Evolutionary conservation across 352 stramenopile species (phyloP).

Genomic region (Pythium phragmiticola): DNA sequence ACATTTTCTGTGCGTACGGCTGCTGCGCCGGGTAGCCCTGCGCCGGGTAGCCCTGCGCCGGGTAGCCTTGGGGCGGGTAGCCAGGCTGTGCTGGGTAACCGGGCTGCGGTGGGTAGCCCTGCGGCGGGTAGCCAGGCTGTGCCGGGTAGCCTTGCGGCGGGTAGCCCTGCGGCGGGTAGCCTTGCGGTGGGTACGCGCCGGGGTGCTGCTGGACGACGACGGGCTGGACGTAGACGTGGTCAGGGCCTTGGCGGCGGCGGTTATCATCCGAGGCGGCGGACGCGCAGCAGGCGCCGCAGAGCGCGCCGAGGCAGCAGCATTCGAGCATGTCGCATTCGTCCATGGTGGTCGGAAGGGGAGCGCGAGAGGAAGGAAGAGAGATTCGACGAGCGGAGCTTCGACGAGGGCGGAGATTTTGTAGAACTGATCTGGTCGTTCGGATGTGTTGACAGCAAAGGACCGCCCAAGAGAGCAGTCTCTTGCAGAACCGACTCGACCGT

Average conservation of each 20-base stretch:
- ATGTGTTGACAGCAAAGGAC: slow-evolving; percentile 4
- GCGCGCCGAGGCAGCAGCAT: slow-evolving; percentile 70
- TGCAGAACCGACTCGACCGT: slow-evolving; percentile 15
- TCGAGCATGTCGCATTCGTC: slow-evolving; percentile 80
- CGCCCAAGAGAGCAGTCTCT: neutral
- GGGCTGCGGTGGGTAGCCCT: slow-evolving; percentile 12
- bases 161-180: slow-evolving; percentile 44
- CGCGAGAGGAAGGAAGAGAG: neutral
- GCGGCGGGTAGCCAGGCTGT: slow-evolving; percentile 22
- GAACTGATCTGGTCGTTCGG: neutral
- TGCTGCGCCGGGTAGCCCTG: slow-evolving; percentile 23
- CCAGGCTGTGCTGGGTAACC: slow-evolving; percentile 33
- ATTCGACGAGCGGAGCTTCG: slow-evolving; percentile 1
- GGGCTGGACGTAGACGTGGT: slow-evolving; percentile 74
- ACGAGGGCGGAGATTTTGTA: neutral
- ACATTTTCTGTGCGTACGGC: slow-evolving; percentile 30
- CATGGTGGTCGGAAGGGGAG: slow-evolving; percentile 28
- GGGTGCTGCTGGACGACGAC: slow-evolving; percentile 45
- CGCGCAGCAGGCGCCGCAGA: slow-evolving; percentile 77
- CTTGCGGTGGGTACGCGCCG: slow-evolving; percentile 38
- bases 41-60: slow-evolving; percentile 16
- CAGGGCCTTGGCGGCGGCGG: slow-evolving; percentile 32
- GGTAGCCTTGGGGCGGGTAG: slow-evolving; percentile 26
- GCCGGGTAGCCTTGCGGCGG: slow-evolving; percentile 40
- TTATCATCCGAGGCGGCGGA: slow-evolving; percentile 35